Evolutionary conservation across 768 basidiomycete species (phyloP), one percentile per base, ranked within the genome.

Genomic region (Tubosaeta brunneosetosa): DNA sequence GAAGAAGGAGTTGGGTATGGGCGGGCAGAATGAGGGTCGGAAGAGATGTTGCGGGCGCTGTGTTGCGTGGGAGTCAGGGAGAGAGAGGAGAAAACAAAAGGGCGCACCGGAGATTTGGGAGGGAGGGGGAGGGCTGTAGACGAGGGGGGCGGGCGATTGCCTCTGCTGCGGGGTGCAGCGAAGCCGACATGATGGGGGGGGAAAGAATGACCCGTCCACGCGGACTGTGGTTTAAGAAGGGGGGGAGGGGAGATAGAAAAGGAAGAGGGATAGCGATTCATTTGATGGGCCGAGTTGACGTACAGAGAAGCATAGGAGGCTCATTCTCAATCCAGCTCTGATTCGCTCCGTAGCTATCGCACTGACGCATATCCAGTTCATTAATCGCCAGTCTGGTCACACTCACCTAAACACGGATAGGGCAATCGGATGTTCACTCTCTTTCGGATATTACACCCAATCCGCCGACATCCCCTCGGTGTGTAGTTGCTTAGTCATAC

Each of bases 101-200:
- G 33, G 65, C 74, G 52, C 44, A 84, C 84, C 83, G 80, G 56
- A 87, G 74, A 64, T 86, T 86, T 9, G 86, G 86, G 59, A 86
- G 74, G 12, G 86, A 87, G 9, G 85, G 84, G 6, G 84, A 83
- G 48, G 81, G 80, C 50, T 82, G 82, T 34, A 84, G 72, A 42
- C 79, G 78, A 16, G 77, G 74, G 44, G 77, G 77, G 56, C 74
- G 74, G 27, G 55, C 38, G 46, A 25, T 47, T 46, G 52, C 32
- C 44, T 60, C 66, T 56, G 53, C 58, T 25, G 56, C 47, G 40
- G 47, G 48, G 52, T 64, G 65, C 50, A 63, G 56, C 53, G 61
- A 63, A 50, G 53, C 44, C 44, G 61, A 58, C 61, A 69, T 69
- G 69, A 54, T 65, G 65, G 50, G 51, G 47, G 49, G 38, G 64